Percentiles rank a stretch among this genome's conserved stretches.
These are phyloP conservation scores for Xerocomellus chrysenteron DNA, from an alignment of 768 basidiomycete species.

Conservation along the genomic window DNA sequence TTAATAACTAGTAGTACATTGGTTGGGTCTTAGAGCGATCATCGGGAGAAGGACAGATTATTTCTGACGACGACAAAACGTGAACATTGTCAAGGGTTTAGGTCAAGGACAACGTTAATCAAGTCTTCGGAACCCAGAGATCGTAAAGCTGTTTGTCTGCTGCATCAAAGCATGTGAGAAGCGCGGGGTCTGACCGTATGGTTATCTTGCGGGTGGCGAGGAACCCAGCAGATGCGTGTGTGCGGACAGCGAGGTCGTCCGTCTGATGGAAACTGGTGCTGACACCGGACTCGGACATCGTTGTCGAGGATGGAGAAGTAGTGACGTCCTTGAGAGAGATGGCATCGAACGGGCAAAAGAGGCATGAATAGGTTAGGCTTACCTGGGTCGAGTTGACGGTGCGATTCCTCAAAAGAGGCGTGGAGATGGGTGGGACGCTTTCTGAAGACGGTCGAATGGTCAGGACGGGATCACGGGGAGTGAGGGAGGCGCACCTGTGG, in stretches of 20 bases:
- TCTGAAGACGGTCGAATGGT: background rate
- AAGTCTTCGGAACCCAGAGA: slow-evolving; percentile 60
- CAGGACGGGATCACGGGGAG: background rate
- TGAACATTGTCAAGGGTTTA: background rate
- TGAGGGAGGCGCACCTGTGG: slow-evolving; percentile 8
- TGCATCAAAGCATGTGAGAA: slow-evolving; percentile 73
- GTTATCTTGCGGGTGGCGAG: slow-evolving; percentile 37
- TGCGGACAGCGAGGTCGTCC: slow-evolving; percentile 19
- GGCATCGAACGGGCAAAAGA: background rate
- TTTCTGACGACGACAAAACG: background rate
- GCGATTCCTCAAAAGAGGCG: slow-evolving; percentile 17
- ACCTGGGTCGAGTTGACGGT: slow-evolving; percentile 14
- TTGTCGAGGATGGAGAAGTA: slow-evolving; percentile 31
- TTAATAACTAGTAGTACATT: background rate
- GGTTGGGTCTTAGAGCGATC: background rate
- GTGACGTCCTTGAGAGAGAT: slow-evolving; percentile 13
- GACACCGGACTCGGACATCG: slow-evolving; percentile 29
- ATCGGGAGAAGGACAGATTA: background rate
- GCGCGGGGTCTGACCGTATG: slow-evolving; percentile 63
- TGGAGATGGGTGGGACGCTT: slow-evolving; percentile 1
- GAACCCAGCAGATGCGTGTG: slow-evolving; percentile 20
- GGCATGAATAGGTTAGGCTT: background rate
- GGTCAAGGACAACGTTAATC: background rate
- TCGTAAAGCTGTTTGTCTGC: slow-evolving; percentile 75
- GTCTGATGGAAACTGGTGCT: slow-evolving; percentile 22